These are phyloP conservation scores for Polyrhizophydium stewartii DNA, from an alignment of 371 early-diverging fungal genomes.

Conservation along the genomic window DNA sequence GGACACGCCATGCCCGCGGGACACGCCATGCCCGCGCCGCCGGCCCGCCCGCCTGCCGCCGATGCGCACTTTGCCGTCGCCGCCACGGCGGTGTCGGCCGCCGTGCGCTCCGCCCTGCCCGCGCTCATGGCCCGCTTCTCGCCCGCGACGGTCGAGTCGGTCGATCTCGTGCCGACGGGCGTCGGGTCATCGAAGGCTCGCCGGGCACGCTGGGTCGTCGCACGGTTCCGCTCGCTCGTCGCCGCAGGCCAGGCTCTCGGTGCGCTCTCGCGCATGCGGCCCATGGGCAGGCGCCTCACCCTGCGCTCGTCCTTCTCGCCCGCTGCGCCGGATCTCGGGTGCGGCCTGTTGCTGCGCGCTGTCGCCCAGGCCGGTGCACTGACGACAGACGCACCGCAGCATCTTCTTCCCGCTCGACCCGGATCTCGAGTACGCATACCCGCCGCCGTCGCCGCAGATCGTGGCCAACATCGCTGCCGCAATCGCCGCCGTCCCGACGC, in stretches of 20 bases:
- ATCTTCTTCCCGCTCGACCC: too few relatives aligned
- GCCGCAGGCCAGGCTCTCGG: neutral
- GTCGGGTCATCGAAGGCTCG: too few relatives aligned
- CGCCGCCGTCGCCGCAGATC: constrained; percentile 7
- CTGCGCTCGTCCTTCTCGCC: neutral
- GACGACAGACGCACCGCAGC: too few relatives aligned
- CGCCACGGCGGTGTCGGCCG: too few relatives aligned
- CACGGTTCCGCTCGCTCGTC: neutral
- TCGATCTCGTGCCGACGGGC: too few relatives aligned
- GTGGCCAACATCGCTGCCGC: constrained; percentile 6
- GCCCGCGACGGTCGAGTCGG: neutral
- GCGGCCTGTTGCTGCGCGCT: neutral
- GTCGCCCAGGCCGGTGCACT: too few relatives aligned
- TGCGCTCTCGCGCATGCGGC: neutral
- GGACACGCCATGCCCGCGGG: too few relatives aligned
- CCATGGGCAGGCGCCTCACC: neutral
- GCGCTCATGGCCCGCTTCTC: neutral
- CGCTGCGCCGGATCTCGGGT: neutral
- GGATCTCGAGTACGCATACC: constrained; percentile 12
- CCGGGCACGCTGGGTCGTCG: too few relatives aligned
- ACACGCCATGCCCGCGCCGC: too few relatives aligned
- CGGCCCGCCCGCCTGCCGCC: too few relatives aligned
- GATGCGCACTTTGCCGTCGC: too few relatives aligned
- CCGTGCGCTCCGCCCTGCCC: neutral
- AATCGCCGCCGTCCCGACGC: constrained; percentile 41